Percentiles rank a stretch among this genome's conserved stretches.
These are phyloP conservation scores for Pugionium dolabratum DNA, from an alignment of 345 rosid genomes.

Conservation along the genomic window DNA sequence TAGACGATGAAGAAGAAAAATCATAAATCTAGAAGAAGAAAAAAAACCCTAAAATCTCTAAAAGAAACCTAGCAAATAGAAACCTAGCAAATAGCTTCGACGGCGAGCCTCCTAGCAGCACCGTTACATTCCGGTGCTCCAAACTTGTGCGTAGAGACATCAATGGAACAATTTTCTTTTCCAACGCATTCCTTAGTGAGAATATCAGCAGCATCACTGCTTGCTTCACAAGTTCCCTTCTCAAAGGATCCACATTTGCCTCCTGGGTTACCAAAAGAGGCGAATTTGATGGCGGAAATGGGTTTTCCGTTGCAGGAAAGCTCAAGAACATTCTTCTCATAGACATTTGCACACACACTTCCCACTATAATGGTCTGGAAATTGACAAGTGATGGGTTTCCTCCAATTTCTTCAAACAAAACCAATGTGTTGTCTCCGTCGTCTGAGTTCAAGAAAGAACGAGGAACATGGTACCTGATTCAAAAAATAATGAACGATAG, in stretches of 20 bases:
- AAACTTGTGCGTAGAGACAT: conserved; percentile 39
- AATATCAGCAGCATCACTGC: neutral
- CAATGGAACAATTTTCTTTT: conserved; percentile 42
- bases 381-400: conserved; percentile 43
- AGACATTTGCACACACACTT: conserved; percentile 42
- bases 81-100: conserved; percentile 52
- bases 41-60: neutral
- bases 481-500: neutral
- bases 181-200: conserved; percentile 52
- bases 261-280: conserved; percentile 51
- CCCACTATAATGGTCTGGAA: conserved; percentile 43
- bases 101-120: conserved; percentile 42
- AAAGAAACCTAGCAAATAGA: neutral
- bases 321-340: conserved; percentile 44
- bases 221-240: conserved; percentile 42
- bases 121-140: conserved; percentile 40
- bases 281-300: conserved; percentile 42
- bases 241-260: conserved; percentile 56
- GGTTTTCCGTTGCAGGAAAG: conserved; percentile 51
- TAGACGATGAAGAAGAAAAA: neutral
- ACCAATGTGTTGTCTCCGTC: conserved; percentile 45
- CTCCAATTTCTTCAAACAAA: conserved; percentile 66
- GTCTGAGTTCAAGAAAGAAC: conserved; percentile 40
- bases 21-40: neutral
- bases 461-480: conserved; percentile 57